Evolutionary conservation across 1,284 basidiomycete genomes (phyloP), one percentile per base, ranked within the genome.

Genomic region (Pseudozyma sp.): DNA sequence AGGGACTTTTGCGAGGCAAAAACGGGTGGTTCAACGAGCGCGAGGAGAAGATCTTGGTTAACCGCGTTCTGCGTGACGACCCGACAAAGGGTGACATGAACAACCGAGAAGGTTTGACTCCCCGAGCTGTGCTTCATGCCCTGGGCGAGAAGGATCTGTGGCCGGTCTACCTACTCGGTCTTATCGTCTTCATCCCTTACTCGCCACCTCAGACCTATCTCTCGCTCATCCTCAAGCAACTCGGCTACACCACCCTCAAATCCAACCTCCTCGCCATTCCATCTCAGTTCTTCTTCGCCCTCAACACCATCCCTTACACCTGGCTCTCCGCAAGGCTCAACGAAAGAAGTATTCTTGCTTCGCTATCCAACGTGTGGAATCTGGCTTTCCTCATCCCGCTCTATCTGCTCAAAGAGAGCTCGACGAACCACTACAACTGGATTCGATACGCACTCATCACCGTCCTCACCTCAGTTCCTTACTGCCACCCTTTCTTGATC

Each of bases 41-140:
- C 16, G 86, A 87, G 47, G 85, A 86, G 70, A 86, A 85, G 1
- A 90, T 90, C 57, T 86, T 88, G 1, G 88, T 89, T 10, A 87
- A 86, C 58, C 86, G 89, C 17, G 86, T 92, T n/a, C 85, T 92
- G 5, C 87, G 91, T 4, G 91, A 92, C 78, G 91, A 92, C 71
- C 91, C 84, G 0, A 81, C 81, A 90, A 92, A 86, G 88, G 86
- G 40, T 85, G 87, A 63, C 68, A 92, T 92, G 91, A 90, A 92
- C 85, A 93, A 93, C 70, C 89, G 92, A 29, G 88, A 92, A 82
- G 89, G 89, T 0, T 43, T 77, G 10, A 49, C 53, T 13, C 30
- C 55, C 17, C 29, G 30, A 7, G 60, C 44, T 24, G 30, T 76
- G 3, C 56, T 42, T 54, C 10, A 81, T 17, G 87, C 89, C 3